Evolutionary conservation across 2,329 filamentous ascomycete species (phyloP), one percentile per base, ranked within the genome.

Genomic region (Colletotrichum gloeosporioides): DNA sequence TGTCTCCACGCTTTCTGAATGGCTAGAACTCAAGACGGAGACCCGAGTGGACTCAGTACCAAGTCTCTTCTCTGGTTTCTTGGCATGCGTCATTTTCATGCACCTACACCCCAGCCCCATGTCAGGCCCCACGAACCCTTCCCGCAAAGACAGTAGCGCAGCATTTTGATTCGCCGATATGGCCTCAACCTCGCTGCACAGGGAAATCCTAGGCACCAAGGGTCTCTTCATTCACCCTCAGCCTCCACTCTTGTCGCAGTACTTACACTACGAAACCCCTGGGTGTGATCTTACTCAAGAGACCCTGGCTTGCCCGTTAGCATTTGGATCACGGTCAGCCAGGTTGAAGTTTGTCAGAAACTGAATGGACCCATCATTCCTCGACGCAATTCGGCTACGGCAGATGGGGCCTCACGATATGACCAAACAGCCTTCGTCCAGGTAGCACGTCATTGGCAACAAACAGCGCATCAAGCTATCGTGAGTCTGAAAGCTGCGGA

Each of bases 81-180:
- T 73, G 73, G 73, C 70, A 59, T 73, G 44, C 73, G 73, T 76
- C 73, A 76, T 73, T 34, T n/a, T 57, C 22, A 69, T 69, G 70
- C 73, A 44, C 29, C 9, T 18, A 65, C 70, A 16, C 69, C 64
- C 73, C 18, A 29, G 12, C 27, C 39, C 25, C 53, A 16, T 75
- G 68, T 55, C 53, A 10, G 29, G 69, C 63, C 62, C 73, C 73
- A 44, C 57, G 73, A 68, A 73, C 70, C 70, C 57, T 73, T 76
- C 44, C 57, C n/a, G 15, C 39, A 29, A 29, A 64, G 18, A 27
- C 8, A 7, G 27, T 34, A 9, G 8, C 49, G 15, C 10, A 69
- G 64, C 64, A 57, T 34, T 18, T 2, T 65, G 18, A 76, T 16
- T 76, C 70, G 73, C 16, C 31, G 27, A 31, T 5, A 1, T 6